A percentile compares a stretch with the other conserved stretches of the same genome.
These are phyloP conservation scores for Paracoccidioides brasiliensis DNA, from an alignment of 2,329 filamentous ascomycete species.

Conservation along the genomic window DNA sequence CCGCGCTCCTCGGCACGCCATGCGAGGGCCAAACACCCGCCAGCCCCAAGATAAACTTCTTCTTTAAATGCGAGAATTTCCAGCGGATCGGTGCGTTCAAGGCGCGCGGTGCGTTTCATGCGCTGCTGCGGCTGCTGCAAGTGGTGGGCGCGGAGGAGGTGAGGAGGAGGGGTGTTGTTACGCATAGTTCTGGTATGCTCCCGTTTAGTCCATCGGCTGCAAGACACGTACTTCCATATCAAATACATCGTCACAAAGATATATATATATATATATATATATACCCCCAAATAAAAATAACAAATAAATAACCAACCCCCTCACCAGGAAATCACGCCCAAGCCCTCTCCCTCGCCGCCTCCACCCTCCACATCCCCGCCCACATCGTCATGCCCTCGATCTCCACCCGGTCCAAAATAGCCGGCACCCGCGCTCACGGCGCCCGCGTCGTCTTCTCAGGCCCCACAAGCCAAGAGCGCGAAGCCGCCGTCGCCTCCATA, in stretches of 20 bases:
- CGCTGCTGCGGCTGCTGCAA: conserved; percentile 54
- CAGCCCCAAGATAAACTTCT: conserved; percentile 55
- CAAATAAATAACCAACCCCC: neutral
- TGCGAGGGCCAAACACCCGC: conserved; percentile 47
- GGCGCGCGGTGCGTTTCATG: conserved; percentile 79
- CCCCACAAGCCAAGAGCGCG: conserved; percentile 65
- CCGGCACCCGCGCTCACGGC: conserved; percentile 65
- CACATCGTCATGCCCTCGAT: conserved; percentile 91
- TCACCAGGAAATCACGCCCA: conserved; percentile 78
- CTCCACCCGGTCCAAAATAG: conserved; percentile 72
- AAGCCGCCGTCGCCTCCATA: conserved; percentile 59
- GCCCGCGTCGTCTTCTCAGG: conserved; percentile 71
- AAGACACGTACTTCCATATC: too few species aligned
- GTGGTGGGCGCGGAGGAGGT: conserved; percentile 51
- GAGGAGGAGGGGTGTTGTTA: conserved; percentile 59
- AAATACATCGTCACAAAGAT: too few species aligned
- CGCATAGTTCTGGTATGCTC: conserved; percentile 66
- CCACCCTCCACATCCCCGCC: conserved; percentile 58
- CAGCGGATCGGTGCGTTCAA: conserved; percentile 92
- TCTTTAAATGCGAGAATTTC: conserved; percentile 93
- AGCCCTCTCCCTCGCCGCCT: conserved; percentile 75
- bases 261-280: too few species aligned
- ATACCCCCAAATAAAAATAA: too few species aligned
- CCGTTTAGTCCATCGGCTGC: conserved; percentile 13
- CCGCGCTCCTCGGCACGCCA: conserved; percentile 42